phyloP scores from a whole-genome alignment of 106 monocot genomes.

The Apostasia ramifera region DNA sequence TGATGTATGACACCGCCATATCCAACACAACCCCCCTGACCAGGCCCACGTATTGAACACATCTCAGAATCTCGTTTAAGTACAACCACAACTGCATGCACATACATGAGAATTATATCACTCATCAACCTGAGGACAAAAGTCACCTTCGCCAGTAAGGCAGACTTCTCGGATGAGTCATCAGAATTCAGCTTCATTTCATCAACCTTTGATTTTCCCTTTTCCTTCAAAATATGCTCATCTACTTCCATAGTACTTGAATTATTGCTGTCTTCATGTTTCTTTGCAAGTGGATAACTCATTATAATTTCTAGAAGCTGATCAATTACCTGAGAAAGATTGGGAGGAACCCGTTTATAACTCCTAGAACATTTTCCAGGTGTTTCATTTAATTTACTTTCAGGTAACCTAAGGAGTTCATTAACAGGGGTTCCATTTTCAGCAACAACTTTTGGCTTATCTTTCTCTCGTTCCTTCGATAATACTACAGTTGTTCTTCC shows the following conservation, averaged over 20 bases:
- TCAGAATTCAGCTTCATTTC: conserved; percentile 25
- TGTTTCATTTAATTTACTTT: conserved; percentile 38
- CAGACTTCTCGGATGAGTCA: conserved; percentile 39
- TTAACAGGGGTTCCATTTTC: conserved; percentile 27
- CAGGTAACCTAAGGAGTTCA: conserved; percentile 32
- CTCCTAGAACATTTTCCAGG: conserved; percentile 31
- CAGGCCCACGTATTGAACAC: conserved; percentile 25
- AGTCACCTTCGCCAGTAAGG: conserved; percentile 40
- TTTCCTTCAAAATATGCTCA: conserved; percentile 36
- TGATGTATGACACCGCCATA: conserved; percentile 53
- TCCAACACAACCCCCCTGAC: conserved; percentile 24
- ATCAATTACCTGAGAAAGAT: conserved; percentile 60
- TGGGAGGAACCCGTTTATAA: conserved; percentile 58
- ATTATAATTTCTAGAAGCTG: conserved; percentile 71
- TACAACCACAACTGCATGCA: conserved; percentile 53
- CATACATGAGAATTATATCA: conserved; percentile 78
- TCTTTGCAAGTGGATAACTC: conserved; percentile 34
- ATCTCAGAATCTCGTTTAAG: conserved; percentile 54
- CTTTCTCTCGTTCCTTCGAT: conserved; percentile 60
- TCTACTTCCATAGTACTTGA: conserved; percentile 51
- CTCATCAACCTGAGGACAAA: conserved; percentile 77
- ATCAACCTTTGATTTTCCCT: conserved; percentile 76
- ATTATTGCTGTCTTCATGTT: conserved; percentile 24
- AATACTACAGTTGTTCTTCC: conserved; percentile 48
- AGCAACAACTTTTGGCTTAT: conserved; percentile 35